Percentiles rank a stretch among this genome's conserved stretches.
These are phyloP conservation scores for Cydonia oblonga DNA, from an alignment of 331 rosid genomes.

Conservation along the genomic window DNA sequence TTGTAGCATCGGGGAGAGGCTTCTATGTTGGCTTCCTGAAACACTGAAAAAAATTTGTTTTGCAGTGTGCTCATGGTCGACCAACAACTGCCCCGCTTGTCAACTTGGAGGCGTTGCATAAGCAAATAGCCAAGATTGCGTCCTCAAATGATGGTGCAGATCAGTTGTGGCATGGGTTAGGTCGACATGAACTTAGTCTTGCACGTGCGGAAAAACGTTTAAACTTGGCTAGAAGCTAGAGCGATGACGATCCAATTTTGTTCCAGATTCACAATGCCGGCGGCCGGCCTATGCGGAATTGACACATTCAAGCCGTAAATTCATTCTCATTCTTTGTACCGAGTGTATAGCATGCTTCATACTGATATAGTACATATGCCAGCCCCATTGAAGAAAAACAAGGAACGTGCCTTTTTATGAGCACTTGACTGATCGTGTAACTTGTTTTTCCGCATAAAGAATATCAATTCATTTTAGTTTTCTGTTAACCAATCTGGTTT, in stretches of 20 bases:
- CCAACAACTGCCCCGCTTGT: slow-evolving; percentile 86
- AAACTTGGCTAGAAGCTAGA: slow-evolving; percentile 21
- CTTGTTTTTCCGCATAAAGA: not conserved
- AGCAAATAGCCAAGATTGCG: slow-evolving; percentile 54
- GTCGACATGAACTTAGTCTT: slow-evolving; percentile 31
- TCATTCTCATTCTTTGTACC: not conserved
- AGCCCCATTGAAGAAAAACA: not conserved
- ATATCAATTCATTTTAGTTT: not conserved
- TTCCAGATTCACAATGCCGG: not conserved
- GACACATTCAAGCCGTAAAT: not conserved
- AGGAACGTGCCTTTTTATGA: not conserved
- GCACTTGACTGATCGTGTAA: not conserved
- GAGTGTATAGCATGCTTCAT: not conserved
- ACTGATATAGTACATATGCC: too few species aligned
- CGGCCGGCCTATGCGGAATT: not conserved
- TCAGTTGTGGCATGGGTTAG: slow-evolving; percentile 57
- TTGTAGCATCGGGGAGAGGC: not conserved
- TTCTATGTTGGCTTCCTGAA: not conserved
- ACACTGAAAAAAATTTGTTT: not conserved
- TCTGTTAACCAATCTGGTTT: not conserved
- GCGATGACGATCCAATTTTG: not conserved
- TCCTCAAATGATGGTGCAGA: slow-evolving; percentile 19
- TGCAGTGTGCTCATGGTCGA: slow-evolving; percentile 95
- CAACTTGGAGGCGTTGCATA: slow-evolving; percentile 68
- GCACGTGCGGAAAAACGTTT: slow-evolving; percentile 55